Conservation (phyloP, 2,329 filamentous ascomycete genomes). For the Penicillium sp. region DNA sequence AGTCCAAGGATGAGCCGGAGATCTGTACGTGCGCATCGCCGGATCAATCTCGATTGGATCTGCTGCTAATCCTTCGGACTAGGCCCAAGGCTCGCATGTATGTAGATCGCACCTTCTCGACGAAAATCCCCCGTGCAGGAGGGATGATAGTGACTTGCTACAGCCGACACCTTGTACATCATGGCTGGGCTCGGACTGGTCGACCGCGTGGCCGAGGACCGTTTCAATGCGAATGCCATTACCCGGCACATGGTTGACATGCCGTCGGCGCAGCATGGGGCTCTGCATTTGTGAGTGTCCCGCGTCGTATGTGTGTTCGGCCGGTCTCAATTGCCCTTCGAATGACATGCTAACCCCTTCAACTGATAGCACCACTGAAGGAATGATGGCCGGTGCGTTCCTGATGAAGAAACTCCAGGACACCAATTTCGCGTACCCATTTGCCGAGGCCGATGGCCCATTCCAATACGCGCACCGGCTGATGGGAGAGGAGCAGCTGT, state of each 20-base stretch:
- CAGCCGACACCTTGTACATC: slow-evolving; percentile 39
- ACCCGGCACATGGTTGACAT: slow-evolving; percentile 36
- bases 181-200: slow-evolving; percentile 39
- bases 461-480: slow-evolving; percentile 35
- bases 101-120: too few relatives aligned
- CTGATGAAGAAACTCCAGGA: slow-evolving; percentile 35
- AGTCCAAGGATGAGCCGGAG: slow-evolving; percentile 14
- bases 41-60: not conserved
- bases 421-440: slow-evolving; percentile 37
- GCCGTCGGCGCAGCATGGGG: slow-evolving; percentile 38
- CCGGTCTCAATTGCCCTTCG: not conserved
- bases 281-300: slow-evolving; percentile 37
- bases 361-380: slow-evolving; percentile 34
- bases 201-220: slow-evolving; percentile 31
- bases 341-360: not conserved
- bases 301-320: too few relatives aligned
- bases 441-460: slow-evolving; percentile 33
- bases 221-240: slow-evolving; percentile 34
- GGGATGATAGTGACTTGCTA: slow-evolving; percentile 3
- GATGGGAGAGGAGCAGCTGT: slow-evolving; percentile 31
- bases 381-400: slow-evolving; percentile 36
- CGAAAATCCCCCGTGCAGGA: not conserved
- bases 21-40: slow-evolving; percentile 21
- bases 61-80: slow-evolving; percentile 1
- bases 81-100: slow-evolving; percentile 19